These are phyloP conservation scores for Mrakia frigida DNA, from an alignment of 768 basidiomycete genomes.

Conservation along the genomic window DNA sequence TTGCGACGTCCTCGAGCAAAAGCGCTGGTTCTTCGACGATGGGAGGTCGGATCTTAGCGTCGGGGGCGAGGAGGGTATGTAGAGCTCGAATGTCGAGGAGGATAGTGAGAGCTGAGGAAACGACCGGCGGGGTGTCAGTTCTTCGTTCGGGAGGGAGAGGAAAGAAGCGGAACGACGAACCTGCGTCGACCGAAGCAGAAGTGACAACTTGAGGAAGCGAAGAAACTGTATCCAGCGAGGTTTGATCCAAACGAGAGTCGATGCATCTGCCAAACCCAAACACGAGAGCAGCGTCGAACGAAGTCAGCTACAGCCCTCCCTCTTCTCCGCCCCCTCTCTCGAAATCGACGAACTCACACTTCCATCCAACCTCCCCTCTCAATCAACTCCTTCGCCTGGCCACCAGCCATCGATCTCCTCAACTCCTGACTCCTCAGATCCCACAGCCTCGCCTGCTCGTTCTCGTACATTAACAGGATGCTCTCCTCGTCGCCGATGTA, in stretches of 20 bases:
- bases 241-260: background rate
- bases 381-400: slow-evolving; percentile 72
- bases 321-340: slow-evolving; percentile 41
- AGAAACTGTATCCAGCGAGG: background rate
- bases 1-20: background rate
- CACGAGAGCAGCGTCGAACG: background rate
- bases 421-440: slow-evolving; percentile 76
- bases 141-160: background rate
- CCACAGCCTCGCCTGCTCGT: slow-evolving; percentile 78
- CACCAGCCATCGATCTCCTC: slow-evolving; percentile 69
- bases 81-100: slow-evolving; percentile 21
- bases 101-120: background rate
- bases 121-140: no score
- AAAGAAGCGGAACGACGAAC: background rate
- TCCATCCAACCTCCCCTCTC: slow-evolving; percentile 67
- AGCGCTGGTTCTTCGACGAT: background rate
- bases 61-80: background rate
- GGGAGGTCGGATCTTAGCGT: background rate
- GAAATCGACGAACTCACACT: slow-evolving; percentile 50
- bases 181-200: background rate
- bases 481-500: slow-evolving; percentile 65
- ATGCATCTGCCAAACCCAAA: background rate
- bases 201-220: background rate
- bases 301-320: background rate
- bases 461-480: slow-evolving; percentile 67